Evolutionary conservation across 2,329 filamentous ascomycete genomes (phyloP), one percentile per base, ranked within the genome.

Genomic region (Neofusicoccum sp.): DNA sequence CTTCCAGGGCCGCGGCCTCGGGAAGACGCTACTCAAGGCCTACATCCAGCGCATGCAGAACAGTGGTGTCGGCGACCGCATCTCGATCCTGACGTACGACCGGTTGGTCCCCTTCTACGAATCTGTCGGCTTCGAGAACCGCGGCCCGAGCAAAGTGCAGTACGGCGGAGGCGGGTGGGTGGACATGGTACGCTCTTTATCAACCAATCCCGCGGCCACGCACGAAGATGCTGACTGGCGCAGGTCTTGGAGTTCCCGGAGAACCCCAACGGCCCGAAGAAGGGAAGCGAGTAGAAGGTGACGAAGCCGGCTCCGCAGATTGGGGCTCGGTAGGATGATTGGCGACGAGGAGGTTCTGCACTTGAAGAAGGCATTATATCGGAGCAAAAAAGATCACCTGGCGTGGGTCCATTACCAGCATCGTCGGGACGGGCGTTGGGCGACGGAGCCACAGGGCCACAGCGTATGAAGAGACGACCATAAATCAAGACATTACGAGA

Each of bases 151-250:
- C 74, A 79, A 85, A 64, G 89, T 86, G 56, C 81, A 85, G 64
- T 93, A 92, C 77, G 90, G 88, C 22, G 92, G 92, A 41, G 91
- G 92, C 36, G 88, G 87, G 16, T 97, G 93, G 92, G 83, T 86
- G 68, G 88, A 95, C 73, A 87, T 97, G 91, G 90, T 93, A 74
- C 75, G 44, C 39, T 41, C 9, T 36, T 60, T 14, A 7, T 39
- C 3, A 16, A 9, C 29, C n/a, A 12, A 3, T n/a, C 6, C 7
- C 12, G 7, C 47, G 22, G 28, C 14, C 47, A 22, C 22, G 28
- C 36, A 45, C 31, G 34, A 29, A 47, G 59, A 29, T 29, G 59
- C 56, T 60, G 36, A 48, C 22, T 34, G 2, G 9, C 12, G 22
- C 56, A 60, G 56, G 56, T 60, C 33, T 22, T 60, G 33, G 56